Evolutionary conservation across 2,329 filamentous ascomycete species (phyloP).

Genomic region (Keithomyces neogunnii): DNA sequence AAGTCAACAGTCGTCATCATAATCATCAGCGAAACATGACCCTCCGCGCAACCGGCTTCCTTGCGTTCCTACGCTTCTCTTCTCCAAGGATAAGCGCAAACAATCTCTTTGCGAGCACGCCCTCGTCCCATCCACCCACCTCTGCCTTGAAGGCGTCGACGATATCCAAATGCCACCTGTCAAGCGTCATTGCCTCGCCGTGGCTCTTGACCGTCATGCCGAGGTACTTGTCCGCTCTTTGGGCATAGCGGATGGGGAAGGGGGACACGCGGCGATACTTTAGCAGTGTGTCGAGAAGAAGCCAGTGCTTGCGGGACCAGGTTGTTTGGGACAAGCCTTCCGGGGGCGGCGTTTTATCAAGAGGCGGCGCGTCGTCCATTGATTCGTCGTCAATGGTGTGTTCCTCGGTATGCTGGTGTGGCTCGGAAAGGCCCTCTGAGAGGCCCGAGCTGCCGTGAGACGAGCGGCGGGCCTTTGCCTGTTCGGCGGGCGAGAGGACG

Average conservation of each 20-base stretch:
- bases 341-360: background rate
- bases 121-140: slow-evolving; percentile 42
- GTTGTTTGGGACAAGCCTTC: slow-evolving; percentile 29
- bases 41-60: slow-evolving; percentile 9
- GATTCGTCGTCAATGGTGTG: slow-evolving; percentile 19
- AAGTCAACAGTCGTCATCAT: slow-evolving; percentile 2
- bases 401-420: slow-evolving; percentile 22
- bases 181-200: slow-evolving; percentile 37
- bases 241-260: slow-evolving; percentile 20
- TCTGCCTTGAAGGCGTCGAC: slow-evolving; percentile 43
- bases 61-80: slow-evolving; percentile 20
- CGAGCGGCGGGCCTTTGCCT: slow-evolving; percentile 24
- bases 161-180: slow-evolving; percentile 50
- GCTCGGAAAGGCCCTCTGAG: slow-evolving; percentile 3
- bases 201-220: slow-evolving; percentile 40
- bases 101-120: slow-evolving; percentile 39
- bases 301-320: slow-evolving; percentile 47
- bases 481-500: slow-evolving; percentile 36
- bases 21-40: slow-evolving; percentile 23
- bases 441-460: slow-evolving; percentile 17
- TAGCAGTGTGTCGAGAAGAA: slow-evolving; percentile 42
- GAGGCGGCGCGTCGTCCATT: slow-evolving; percentile 19
- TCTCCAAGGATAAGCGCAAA: slow-evolving; percentile 46
- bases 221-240: slow-evolving; percentile 27
- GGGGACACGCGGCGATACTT: slow-evolving; percentile 36